Percentiles rank a stretch among this genome's conserved stretches.
Conservation (phyloP, 2,329 filamentous ascomycete species). For the Mariannaea elegans region DNA sequence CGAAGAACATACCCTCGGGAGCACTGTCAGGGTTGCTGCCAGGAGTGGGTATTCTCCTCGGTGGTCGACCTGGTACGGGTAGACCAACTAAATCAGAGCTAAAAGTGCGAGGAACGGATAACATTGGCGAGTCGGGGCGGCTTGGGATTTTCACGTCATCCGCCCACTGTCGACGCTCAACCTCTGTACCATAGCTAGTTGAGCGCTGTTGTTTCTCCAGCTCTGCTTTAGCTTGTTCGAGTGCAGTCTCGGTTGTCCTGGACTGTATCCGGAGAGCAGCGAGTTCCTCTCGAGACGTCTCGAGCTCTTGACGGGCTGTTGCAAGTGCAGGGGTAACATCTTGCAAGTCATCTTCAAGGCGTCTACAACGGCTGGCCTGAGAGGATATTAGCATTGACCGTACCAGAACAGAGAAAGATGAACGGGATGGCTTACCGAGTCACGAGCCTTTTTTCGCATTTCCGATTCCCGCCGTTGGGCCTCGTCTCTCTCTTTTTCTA, state of each 20-base stretch:
- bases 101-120: conserved; percentile 61
- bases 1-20: conserved; percentile 50
- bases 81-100: conserved; percentile 64
- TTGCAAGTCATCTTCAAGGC: conserved; percentile 85
- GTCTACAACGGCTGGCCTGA: conserved; percentile 70
- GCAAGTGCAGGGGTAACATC: conserved; percentile 70
- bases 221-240: conserved; percentile 63
- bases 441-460: conserved; percentile 86
- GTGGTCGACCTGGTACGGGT: conserved; percentile 47
- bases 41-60: conserved; percentile 50
- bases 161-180: conserved; percentile 59
- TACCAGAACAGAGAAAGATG: neutral
- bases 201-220: conserved; percentile 58
- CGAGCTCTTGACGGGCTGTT: conserved; percentile 70
- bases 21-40: conserved; percentile 57
- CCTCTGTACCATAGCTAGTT: conserved; percentile 46
- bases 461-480: conserved; percentile 84
- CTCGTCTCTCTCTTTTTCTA: conserved; percentile 94
- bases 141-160: conserved; percentile 62
- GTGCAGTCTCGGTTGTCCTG: conserved; percentile 71
- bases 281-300: conserved; percentile 66
- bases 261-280: conserved; percentile 71
- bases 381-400: conserved; percentile 26
- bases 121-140: conserved; percentile 63
- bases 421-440: conserved; percentile 70